A percentile compares a stretch with the other conserved stretches of the same genome.
phyloP scores from a whole-genome alignment of 2,329 filamentous ascomycete genomes.

The Rutstroemia sydowiana region DNA sequence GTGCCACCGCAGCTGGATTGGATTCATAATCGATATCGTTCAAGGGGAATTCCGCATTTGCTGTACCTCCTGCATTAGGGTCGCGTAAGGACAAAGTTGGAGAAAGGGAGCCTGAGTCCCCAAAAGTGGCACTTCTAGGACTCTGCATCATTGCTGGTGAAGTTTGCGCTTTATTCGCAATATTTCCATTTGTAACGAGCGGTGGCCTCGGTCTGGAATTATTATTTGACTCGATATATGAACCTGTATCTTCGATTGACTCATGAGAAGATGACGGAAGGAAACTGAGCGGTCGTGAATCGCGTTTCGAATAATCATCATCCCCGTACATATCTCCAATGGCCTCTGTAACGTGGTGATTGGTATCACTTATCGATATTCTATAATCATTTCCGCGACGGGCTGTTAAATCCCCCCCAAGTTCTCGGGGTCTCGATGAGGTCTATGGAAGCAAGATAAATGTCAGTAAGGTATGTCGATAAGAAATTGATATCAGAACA shows the following conservation, averaged over 20 bases:
- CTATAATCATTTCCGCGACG: slow-evolving; percentile 29
- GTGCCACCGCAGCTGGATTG: slow-evolving; percentile 61
- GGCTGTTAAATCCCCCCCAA: slow-evolving; percentile 30
- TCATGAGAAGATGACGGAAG: slow-evolving; percentile 37
- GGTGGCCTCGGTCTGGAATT: slow-evolving; percentile 18
- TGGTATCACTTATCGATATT: slow-evolving; percentile 55
- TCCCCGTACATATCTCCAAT: slow-evolving; percentile 69
- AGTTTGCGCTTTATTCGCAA: slow-evolving; percentile 24
- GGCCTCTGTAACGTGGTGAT: slow-evolving; percentile 68
- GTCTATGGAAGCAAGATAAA: slow-evolving; percentile 23
- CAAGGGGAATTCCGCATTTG: slow-evolving; percentile 55
- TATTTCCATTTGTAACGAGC: slow-evolving; percentile 23
- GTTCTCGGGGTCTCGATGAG: slow-evolving; percentile 30
- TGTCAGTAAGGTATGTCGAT: slow-evolving; percentile 18
- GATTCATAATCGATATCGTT: slow-evolving; percentile 71
- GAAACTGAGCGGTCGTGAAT: slow-evolving; percentile 55
- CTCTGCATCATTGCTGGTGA: slow-evolving; percentile 27
- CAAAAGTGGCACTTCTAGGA: slow-evolving; percentile 25
- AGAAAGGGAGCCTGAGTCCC: slow-evolving; percentile 31
- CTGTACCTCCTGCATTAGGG: slow-evolving; percentile 39
- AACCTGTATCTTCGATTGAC: slow-evolving; percentile 28
- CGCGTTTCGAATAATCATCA: slow-evolving; percentile 42
- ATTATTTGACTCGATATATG: slow-evolving; percentile 23
- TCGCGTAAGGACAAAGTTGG: slow-evolving; percentile 34
- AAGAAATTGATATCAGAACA: background rate